Evolutionary conservation across 768 basidiomycete genomes (phyloP), one percentile per base, ranked within the genome.

Genomic region (Suillus subluteus): DNA sequence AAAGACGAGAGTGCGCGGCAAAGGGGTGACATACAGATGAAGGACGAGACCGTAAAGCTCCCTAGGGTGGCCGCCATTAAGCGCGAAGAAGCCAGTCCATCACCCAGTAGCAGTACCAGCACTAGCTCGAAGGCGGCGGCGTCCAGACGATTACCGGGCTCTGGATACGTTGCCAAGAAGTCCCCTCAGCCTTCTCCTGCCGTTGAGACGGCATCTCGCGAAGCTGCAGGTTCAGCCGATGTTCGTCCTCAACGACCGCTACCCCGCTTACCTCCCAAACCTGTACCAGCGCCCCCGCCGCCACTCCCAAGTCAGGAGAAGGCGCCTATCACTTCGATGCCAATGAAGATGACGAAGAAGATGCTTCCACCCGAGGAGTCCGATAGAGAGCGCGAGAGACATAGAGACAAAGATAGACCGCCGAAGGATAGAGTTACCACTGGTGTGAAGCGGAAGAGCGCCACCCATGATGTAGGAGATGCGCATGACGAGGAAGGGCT

Each of bases 151-250:
- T 65, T 77, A 15, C 86, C 86, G 37, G 86, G 86, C 0, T 86
- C 86, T 5, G 85, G 85, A 4, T 85, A 79, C 69, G 80, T 78
- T 66, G 78, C 75, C 7, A 80, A 80, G 35, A 78, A 78, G n/a
- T 69, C 74, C 0, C 72, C 76, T 52, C 78, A 69, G 50, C 58
- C 71, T 8, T 67, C 75, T 21, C 0, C 66, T 1, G 61, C 72
- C 58, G 23, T 64, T 18, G 63, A 43, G 50, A 18, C n/a, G 26
- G 43, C 66, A n/a, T 67, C 71, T 21, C 65, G 68, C 18, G 81
- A 71, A 69, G 69, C 74, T 32, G 66, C 65, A n/a, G 70, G 68
- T 0, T 71, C 74, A 4, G 66, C 72, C 0, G 80, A 79, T n/a
- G 21, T 70, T 30, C 79, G 79, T 23, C 32, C 72, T 35, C 72